Evolutionary conservation across 2,329 filamentous ascomycete species (phyloP).

Genomic region (Lecanicillium sp.): DNA sequence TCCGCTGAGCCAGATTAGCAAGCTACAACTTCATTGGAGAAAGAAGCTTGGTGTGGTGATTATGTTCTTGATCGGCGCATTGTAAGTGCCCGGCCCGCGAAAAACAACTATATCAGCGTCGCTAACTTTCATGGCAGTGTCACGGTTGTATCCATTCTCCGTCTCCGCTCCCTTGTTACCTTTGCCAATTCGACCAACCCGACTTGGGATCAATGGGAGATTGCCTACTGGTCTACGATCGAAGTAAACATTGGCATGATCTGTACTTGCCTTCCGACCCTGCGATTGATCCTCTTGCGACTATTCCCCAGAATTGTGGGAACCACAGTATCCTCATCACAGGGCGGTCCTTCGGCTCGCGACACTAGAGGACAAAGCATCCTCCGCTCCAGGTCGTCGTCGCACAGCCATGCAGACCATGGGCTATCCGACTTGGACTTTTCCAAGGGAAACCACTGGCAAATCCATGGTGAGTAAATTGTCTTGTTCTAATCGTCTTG

Average conservation of each 20-base stretch:
- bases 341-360: neutral
- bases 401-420: neutral
- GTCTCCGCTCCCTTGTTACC: slow-evolving; percentile 12
- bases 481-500: too few species aligned
- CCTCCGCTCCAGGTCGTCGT: neutral
- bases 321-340: neutral
- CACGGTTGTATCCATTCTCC: slow-evolving; percentile 14
- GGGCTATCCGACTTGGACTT: neutral
- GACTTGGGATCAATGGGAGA: slow-evolving; percentile 13
- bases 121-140: slow-evolving; percentile 9
- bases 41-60: slow-evolving; percentile 40
- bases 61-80: slow-evolving; percentile 44
- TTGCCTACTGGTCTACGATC: slow-evolving; percentile 15
- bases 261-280: slow-evolving; percentile 15
- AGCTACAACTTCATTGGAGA: slow-evolving; percentile 35
- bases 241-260: slow-evolving; percentile 17
- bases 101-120: neutral
- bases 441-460: slow-evolving; percentile 1
- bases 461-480: too few species aligned
- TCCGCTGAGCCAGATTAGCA: slow-evolving; percentile 36
- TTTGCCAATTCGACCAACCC: slow-evolving; percentile 13
- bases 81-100: slow-evolving; percentile 21
- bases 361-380: neutral
- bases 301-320: slow-evolving; percentile 12
- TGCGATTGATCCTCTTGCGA: slow-evolving; percentile 13